These are phyloP conservation scores for Sicyos baderoa DNA, from an alignment of 306 rosid species.

Conservation along the genomic window DNA sequence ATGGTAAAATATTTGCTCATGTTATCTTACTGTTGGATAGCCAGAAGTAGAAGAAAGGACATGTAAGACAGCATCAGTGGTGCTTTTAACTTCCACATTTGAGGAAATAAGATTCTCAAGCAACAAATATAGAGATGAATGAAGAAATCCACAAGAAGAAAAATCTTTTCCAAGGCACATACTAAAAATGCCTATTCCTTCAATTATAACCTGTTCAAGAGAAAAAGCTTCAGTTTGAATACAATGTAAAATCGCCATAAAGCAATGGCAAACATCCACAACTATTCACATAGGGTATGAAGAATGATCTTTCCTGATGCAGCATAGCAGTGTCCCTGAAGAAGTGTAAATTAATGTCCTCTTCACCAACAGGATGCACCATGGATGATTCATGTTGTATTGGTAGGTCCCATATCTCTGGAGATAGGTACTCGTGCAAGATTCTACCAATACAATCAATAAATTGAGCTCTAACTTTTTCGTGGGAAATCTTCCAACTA, in stretches of 20 bases:
- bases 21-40: conserved; percentile 48
- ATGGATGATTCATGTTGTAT: conserved; percentile 25
- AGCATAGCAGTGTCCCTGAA: conserved; percentile 70
- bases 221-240: conserved; percentile 26
- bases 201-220: conserved; percentile 73
- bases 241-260: conserved; percentile 15
- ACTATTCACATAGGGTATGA: conserved; percentile 11
- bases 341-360: conserved; percentile 50
- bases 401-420: conserved; percentile 85
- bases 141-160: conserved; percentile 74
- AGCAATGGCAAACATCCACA: conserved; percentile 14
- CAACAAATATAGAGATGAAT: conserved; percentile 80
- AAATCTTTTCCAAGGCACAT: conserved; percentile 75
- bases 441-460: conserved; percentile 74
- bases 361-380: conserved; percentile 30
- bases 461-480: conserved; percentile 47
- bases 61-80: conserved; percentile 67
- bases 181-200: conserved; percentile 75
- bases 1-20: background rate
- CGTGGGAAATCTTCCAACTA: conserved; percentile 49
- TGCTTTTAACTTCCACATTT: conserved; percentile 54
- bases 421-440: conserved; percentile 73
- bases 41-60: conserved; percentile 56
- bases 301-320: conserved; percentile 56
- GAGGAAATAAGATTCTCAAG: conserved; percentile 80